Percentiles rank a stretch among this genome's conserved stretches.
Evolutionary conservation across 2,329 filamentous ascomycete genomes (phyloP).

Genomic region (Microdochium paspali): DNA sequence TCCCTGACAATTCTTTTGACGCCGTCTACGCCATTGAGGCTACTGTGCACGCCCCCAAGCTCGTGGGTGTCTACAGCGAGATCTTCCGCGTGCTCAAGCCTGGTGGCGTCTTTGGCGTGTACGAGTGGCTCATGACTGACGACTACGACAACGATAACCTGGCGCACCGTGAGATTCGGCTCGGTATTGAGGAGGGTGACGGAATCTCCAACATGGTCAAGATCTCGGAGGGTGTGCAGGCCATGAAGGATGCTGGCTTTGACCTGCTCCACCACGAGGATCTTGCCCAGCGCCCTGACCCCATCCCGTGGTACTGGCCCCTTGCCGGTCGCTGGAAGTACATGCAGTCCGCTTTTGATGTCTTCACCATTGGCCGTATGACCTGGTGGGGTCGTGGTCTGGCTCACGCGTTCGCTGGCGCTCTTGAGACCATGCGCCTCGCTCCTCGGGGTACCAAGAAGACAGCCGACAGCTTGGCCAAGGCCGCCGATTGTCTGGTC

Average conservation of each 20-base stretch:
- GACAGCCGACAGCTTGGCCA: conserved; percentile 82
- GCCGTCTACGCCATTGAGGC: conserved; percentile 97
- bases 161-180: conserved; percentile 78
- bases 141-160: conserved; percentile 84
- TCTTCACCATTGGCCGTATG: conserved; percentile 81
- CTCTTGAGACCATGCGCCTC: conserved; percentile 64
- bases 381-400: conserved; percentile 70
- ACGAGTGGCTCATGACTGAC: conserved; percentile 99
- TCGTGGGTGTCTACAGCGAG: conserved; percentile 87
- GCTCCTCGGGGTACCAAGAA: conserved; percentile 82
- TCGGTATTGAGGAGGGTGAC: conserved; percentile 91
- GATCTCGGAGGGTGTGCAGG: conserved; percentile 68
- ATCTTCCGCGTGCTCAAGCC: conserved; percentile 95
- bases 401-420: conserved; percentile 68
- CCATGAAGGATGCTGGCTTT: conserved; percentile 84
- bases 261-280: conserved; percentile 78
- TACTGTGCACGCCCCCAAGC: conserved; percentile 84
- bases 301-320: conserved; percentile 89
- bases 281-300: conserved; percentile 65
- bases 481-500: conserved; percentile 76
- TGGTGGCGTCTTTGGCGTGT: conserved; percentile 90
- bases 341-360: conserved; percentile 68
- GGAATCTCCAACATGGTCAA: conserved; percentile 98
- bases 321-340: conserved; percentile 78
- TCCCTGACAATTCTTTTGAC: conserved; percentile 86